phyloP scores from a whole-genome alignment of 169 alveolate species.

The Theileria sp. region DNA sequence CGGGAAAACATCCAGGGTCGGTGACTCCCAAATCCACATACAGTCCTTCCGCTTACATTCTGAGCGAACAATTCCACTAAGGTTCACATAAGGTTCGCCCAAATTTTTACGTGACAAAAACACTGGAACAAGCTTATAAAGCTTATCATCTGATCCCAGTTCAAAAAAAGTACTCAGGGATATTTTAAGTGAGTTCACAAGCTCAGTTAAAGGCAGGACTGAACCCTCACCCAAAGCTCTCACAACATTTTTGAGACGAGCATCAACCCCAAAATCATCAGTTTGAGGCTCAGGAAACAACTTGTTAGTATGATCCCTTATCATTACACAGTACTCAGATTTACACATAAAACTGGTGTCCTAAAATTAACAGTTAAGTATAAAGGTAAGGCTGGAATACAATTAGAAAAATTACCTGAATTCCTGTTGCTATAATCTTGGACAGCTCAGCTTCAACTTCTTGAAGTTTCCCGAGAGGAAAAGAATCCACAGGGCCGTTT shows the following conservation, averaged over 20 bases:
- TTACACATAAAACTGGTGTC: constrained; percentile 55
- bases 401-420: constrained; percentile 29
- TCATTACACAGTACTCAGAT: constrained; percentile 28
- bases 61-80: constrained; percentile 7
- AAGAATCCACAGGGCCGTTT: neutral
- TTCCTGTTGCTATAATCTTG: constrained; percentile 52
- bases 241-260: constrained; percentile 31
- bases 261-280: constrained; percentile 53
- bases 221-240: constrained; percentile 65
- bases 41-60: constrained; percentile 47
- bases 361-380: neutral
- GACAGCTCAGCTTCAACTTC: constrained; percentile 59
- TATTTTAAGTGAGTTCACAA: constrained; percentile 21
- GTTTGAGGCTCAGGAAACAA: neutral
- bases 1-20: constrained; percentile 52
- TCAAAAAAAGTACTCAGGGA: constrained; percentile 9
- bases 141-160: constrained; percentile 9
- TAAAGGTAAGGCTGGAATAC: neutral
- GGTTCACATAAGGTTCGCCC: constrained; percentile 39
- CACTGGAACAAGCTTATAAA: constrained; percentile 21
- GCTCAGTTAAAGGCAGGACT: constrained; percentile 10
- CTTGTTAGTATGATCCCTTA: constrained; percentile 32
- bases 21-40: constrained; percentile 67
- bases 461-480: constrained; percentile 13
- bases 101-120: constrained; percentile 40